These are phyloP conservation scores for Dalbergia oliveri DNA, from an alignment of 306 rosid species.

Conservation along the genomic window DNA sequence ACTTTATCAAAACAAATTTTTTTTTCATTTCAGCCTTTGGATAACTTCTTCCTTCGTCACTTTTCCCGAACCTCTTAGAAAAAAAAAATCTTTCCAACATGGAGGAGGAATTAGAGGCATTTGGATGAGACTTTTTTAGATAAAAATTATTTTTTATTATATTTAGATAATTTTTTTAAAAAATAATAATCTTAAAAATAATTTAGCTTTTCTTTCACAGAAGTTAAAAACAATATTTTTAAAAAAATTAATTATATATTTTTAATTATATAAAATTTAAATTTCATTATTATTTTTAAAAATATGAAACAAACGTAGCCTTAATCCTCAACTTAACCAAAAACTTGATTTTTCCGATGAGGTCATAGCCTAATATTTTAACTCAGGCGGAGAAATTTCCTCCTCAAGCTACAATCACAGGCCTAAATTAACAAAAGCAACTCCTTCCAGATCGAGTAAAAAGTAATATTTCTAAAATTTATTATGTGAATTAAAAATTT, in stretches of 20 bases:
- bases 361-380: neutral
- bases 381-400: neutral
- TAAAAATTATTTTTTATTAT: too few relatives aligned
- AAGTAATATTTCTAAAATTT: neutral
- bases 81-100: neutral
- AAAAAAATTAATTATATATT: too few relatives aligned
- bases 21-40: neutral
- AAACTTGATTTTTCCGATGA: conserved; percentile 6
- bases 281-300: too few relatives aligned
- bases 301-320: neutral
- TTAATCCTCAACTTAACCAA: neutral
- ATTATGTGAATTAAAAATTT: neutral
- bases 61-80: neutral
- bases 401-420: conserved; percentile 12
- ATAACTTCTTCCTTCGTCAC: neutral
- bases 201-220: too few relatives aligned
- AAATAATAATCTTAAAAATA: too few relatives aligned
- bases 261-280: too few relatives aligned
- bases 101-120: too few relatives aligned
- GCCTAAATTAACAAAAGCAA: neutral
- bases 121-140: too few relatives aligned
- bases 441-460: conserved; percentile 7
- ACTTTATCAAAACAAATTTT: neutral
- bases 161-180: too few relatives aligned
- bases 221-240: too few relatives aligned